Conservation (phyloP, 495 filamentous ascomycete genomes). For the Hypoxylon cercidicola region DNA sequence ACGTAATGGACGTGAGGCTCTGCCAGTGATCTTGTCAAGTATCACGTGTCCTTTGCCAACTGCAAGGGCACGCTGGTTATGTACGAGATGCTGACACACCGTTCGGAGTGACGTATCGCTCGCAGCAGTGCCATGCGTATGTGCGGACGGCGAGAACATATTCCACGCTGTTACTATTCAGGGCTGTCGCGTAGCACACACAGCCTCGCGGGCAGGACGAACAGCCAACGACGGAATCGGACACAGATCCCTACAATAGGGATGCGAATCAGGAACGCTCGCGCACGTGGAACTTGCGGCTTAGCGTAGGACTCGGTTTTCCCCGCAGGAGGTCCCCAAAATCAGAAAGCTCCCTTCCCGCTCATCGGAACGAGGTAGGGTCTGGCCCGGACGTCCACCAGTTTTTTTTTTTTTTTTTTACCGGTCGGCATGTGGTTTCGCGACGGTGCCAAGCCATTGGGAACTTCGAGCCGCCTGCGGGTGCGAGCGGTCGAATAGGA, state of each 20-base stretch:
- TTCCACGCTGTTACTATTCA: slow-evolving; percentile 10
- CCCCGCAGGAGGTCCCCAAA: slow-evolving; percentile 29
- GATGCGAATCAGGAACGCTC: slow-evolving; percentile 5
- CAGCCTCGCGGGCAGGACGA: neutral
- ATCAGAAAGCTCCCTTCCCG: slow-evolving; percentile 12
- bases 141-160: slow-evolving; percentile 19
- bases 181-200: slow-evolving; percentile 9
- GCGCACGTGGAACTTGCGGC: slow-evolving; percentile 35
- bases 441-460: slow-evolving; percentile 17
- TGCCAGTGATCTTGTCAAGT: neutral
- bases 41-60: slow-evolving; percentile 25
- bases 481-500: slow-evolving; percentile 23
- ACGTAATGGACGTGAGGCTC: too few species aligned
- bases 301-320: slow-evolving; percentile 31
- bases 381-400: too few species aligned
- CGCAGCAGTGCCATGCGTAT: neutral
- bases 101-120: slow-evolving; percentile 1
- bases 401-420: too few species aligned
- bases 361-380: slow-evolving; percentile 12
- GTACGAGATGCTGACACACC: slow-evolving; percentile 3
- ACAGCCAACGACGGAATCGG: slow-evolving; percentile 6
- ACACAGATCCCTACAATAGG: slow-evolving; percentile 6
- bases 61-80: slow-evolving; percentile 31
- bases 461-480: slow-evolving; percentile 10
- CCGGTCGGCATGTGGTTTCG: slow-evolving; percentile 18